Base-by-base conservation (phyloP, 2,329 filamentous ascomycete species). In the Pleomassaria siparia region DNA sequence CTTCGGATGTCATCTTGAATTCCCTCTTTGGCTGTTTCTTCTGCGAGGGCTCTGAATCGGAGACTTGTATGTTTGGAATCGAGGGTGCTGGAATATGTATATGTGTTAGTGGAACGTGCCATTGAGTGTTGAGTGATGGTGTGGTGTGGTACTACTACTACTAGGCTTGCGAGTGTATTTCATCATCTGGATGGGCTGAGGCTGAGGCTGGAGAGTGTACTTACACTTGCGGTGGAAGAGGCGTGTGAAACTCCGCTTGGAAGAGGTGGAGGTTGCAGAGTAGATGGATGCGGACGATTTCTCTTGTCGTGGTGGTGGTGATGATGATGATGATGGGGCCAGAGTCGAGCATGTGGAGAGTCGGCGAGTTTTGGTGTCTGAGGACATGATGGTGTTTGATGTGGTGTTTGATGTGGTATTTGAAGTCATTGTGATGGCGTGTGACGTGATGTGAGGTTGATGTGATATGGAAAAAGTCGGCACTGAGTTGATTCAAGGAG, bases 391-490 rank as follows among this genome's bases (percentile, higher is more conserved):
- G 28, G 28, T 32, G 12, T 8, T 47, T 29, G 39, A 21, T 43
- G 48, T 16, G 48, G 46, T 25, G 54, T 44, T 3, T 54, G 54
- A 30, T 50, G 37, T 40, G 10, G 10, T 35, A 7, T 16, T 3
- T 35, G 15, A 7, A 35, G 29, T n/a, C n/a, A n/a, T n/a, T n/a
- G n/a, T n/a, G n/a, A n/a, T n/a, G n/a, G n/a, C n/a, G n/a, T n/a
- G n/a, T n/a, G n/a, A n/a, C n/a, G n/a, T n/a, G n/a, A n/a, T n/a
- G n/a, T 40, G 40, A 13, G 16, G 24, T 21, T 13, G 22, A 29
- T 29, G n/a, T 29, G 16, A 12, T 18, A 25, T n/a, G 24, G 29
- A 21, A 7, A 16, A 15, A 25, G 11, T 7, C 21, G 33, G 33
- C 28, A 16, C 28, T 25, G n/a, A n/a, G n/a, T n/a, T n/a, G n/a